Conservation (phyloP, 2,329 filamentous ascomycete genomes). For the Paecilomyces sp. region DNA sequence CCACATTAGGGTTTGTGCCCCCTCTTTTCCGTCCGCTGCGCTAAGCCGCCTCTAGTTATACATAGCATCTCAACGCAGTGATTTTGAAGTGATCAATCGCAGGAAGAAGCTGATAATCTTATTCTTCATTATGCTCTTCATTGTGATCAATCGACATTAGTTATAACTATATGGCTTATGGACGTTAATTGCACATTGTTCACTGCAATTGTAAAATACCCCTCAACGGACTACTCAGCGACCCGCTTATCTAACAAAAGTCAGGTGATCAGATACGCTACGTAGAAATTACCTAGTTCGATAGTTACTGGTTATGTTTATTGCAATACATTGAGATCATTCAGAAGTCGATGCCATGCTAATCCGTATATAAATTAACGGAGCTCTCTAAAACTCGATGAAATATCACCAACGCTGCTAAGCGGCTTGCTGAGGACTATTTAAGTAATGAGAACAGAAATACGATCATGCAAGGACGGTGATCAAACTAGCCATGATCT, state of each 20-base stretch:
- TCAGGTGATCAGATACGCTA: background rate
- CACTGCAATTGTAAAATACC: background rate
- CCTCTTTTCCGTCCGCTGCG: conserved; percentile 4
- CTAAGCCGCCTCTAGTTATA: background rate
- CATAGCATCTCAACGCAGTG: background rate
- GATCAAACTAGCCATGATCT: background rate
- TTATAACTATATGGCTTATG: background rate
- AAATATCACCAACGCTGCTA: no score
- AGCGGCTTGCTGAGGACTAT: background rate
- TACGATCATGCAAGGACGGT: background rate
- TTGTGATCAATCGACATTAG: background rate
- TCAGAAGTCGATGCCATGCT: no score
- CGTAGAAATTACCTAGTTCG: background rate
- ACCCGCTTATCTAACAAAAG: background rate
- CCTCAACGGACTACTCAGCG: background rate
- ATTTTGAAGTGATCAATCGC: no score
- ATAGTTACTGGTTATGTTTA: background rate
- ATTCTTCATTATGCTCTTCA: background rate
- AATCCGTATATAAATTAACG: no score
- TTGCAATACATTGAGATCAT: background rate
- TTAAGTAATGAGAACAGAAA: background rate
- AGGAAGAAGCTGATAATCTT: no score
- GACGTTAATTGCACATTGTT: background rate
- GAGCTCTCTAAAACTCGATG: no score
- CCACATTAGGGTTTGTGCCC: conserved; percentile 32